Conservation (phyloP, 257 asterid species). For the Petunia secreta region DNA sequence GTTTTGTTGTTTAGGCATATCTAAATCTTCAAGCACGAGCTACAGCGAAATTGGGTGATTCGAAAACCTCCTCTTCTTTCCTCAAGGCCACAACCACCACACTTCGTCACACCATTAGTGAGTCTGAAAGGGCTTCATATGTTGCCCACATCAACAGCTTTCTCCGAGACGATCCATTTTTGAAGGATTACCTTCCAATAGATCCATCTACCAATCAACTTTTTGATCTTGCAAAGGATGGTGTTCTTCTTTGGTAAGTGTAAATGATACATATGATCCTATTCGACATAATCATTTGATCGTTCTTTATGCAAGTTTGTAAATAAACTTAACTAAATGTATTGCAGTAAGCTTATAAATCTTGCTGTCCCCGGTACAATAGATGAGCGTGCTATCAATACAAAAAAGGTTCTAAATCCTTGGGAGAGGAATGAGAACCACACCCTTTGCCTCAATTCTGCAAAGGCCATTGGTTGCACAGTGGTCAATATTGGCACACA, state of each 20-base stretch:
- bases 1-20: constrained; percentile 49
- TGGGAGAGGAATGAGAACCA: constrained; percentile 96
- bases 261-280: neutral
- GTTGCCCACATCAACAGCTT: constrained; percentile 62
- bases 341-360: constrained; percentile 85
- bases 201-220: constrained; percentile 58
- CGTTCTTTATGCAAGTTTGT: neutral
- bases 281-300: neutral
- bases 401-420: constrained; percentile 72
- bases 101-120: constrained; percentile 67
- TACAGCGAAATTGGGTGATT: constrained; percentile 53
- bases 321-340: constrained; percentile 24
- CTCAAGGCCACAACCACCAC: constrained; percentile 66
- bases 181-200: constrained; percentile 60
- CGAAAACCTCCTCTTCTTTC: constrained; percentile 55
- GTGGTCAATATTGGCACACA: constrained; percentile 96
- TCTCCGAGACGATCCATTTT: constrained; percentile 59
- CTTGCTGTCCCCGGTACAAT: constrained; percentile 86
- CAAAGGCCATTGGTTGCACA: constrained; percentile 97
- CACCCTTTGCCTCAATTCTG: constrained; percentile 87
- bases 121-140: constrained; percentile 55
- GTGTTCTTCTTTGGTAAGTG: constrained; percentile 67
- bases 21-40: constrained; percentile 73
- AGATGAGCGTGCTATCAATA: constrained; percentile 91
- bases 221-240: constrained; percentile 67